These are phyloP conservation scores for Hyphodiscus sp. DNA, from an alignment of 2,329 filamentous ascomycete genomes.

Conservation along the genomic window DNA sequence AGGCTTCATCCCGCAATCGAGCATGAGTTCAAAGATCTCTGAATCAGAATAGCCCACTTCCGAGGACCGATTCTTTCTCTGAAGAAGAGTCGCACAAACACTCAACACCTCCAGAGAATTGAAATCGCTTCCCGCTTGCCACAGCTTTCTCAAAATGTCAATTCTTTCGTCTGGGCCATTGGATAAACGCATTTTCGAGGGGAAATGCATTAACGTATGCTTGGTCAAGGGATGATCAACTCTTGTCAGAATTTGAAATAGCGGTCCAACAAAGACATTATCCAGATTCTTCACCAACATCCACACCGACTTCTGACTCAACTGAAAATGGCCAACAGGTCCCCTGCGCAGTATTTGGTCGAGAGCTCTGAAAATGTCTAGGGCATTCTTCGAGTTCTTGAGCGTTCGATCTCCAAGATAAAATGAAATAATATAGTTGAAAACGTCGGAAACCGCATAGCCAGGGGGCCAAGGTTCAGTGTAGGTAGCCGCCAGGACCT, in stretches of 20 bases:
- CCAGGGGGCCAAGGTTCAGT: conserved; percentile 15
- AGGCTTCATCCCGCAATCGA: conserved; percentile 54
- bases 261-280: conserved; percentile 5
- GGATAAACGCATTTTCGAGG: conserved; percentile 34
- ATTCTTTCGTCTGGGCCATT: conserved; percentile 33
- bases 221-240: conserved; percentile 15
- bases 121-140: conserved; percentile 35
- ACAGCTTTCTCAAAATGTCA: conserved; percentile 37
- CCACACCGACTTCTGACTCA: conserved; percentile 1
- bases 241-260: conserved; percentile 17
- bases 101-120: conserved; percentile 43
- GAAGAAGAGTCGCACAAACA: conserved; percentile 54
- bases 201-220: conserved; percentile 25
- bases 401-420: conserved; percentile 8
- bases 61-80: conserved; percentile 30
- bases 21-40: conserved; percentile 47
- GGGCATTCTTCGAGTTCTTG: neutral
- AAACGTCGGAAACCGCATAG: conserved; percentile 15
- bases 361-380: conserved; percentile 4
- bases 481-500: conserved; percentile 21
- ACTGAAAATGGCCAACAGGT: neutral
- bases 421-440: conserved; percentile 21
- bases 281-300: conserved; percentile 1
- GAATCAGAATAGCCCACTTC: conserved; percentile 41
- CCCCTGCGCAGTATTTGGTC: neutral